Base-by-base conservation (phyloP, 2,329 filamentous ascomycete genomes). In the Aquanectria penicillioides region DNA sequence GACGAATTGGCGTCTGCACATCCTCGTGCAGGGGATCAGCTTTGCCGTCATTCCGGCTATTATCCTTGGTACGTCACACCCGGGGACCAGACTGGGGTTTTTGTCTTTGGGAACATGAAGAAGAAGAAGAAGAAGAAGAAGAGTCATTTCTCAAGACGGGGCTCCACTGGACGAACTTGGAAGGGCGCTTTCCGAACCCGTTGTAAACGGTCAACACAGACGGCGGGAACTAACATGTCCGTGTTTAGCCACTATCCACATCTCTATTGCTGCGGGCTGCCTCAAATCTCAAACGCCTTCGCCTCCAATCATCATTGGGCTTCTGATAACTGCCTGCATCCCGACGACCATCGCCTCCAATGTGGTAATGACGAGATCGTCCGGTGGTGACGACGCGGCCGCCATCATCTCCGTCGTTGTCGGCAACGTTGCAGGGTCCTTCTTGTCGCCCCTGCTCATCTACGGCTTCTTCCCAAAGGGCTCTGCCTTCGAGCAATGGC, bases 271-370 rank as follows among this genome's bases (percentile, higher is more conserved):
- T 8, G 80, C 79, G 9, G 79, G 79, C 29, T 77, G 77, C 37
- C 71, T 83, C 34, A 67, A 83, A 13, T 84, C 83, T 41, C 74
- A 83, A 2, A 82, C 81, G 18, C 87, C 91, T 69, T 86, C 90
- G 52, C 79, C 84, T 0, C 86, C 86, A 56, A 80, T 92, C 34
- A 76, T 92, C 25, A 83, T 90, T 3, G 89, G 90, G 9, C 85
- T 91, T 71, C 81, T 91, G 3, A 84, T 89, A 33, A 81, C 87
- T 2, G 83, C 86, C n/a, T 89, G 85, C 68, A 84, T 90, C 5
- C 89, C 89, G 1, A 92, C 89, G 0, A 92, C 89, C 0, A 89
- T 92, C 67, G 84, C 87, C 7, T 90, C 86, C 40, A 92, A 92
- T 71, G 87, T 91, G 7, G 87, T 92, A 34, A 91, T 92, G 88